phyloP scores from a whole-genome alignment of 2,329 filamentous ascomycete genomes.

The Pseudogymnoascus sp. region DNA sequence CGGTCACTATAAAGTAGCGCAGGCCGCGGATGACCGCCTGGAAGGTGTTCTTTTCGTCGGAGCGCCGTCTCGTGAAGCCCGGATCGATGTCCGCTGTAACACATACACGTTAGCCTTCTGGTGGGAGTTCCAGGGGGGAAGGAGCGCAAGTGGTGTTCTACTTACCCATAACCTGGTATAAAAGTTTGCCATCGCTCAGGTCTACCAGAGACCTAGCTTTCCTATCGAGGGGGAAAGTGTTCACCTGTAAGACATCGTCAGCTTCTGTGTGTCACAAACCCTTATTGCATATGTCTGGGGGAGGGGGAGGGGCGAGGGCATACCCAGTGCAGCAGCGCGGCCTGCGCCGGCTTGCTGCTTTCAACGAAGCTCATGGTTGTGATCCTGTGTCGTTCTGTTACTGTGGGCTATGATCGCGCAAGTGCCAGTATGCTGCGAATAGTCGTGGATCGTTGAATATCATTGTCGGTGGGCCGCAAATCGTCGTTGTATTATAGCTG shows the following conservation, averaged over 20 bases:
- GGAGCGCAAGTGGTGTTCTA: constrained; percentile 25
- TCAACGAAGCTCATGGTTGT: constrained; percentile 34
- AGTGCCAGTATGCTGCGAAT: constrained; percentile 4
- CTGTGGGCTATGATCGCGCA: constrained; percentile 8
- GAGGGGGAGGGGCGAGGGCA: constrained; percentile 20
- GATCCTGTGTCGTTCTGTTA: constrained; percentile 10
- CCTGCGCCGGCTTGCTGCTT: constrained; percentile 39
- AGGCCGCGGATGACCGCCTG: constrained; percentile 48
- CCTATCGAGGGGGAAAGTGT: constrained; percentile 27
- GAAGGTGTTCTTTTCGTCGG: constrained; percentile 44
- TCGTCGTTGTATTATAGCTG: constrained; percentile 6
- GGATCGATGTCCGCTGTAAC: constrained; percentile 49
- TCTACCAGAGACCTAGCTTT: constrained; percentile 25
- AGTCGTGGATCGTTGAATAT: neutral
- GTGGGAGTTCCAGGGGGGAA: neutral
- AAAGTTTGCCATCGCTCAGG: constrained; percentile 28
- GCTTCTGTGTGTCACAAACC: constrained; percentile 15
- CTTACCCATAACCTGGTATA: constrained; percentile 32
- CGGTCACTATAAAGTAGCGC: constrained; percentile 46
- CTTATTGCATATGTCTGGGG: neutral
- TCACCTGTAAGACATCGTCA: constrained; percentile 25
- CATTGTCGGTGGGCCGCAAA: neutral
- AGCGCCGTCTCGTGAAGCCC: constrained; percentile 47
- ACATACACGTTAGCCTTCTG: constrained; percentile 33
- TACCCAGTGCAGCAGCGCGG: constrained; percentile 50